phyloP scores from a whole-genome alignment of 1,284 basidiomycete species.

The Cutaneotrichosporon sp. region DNA sequence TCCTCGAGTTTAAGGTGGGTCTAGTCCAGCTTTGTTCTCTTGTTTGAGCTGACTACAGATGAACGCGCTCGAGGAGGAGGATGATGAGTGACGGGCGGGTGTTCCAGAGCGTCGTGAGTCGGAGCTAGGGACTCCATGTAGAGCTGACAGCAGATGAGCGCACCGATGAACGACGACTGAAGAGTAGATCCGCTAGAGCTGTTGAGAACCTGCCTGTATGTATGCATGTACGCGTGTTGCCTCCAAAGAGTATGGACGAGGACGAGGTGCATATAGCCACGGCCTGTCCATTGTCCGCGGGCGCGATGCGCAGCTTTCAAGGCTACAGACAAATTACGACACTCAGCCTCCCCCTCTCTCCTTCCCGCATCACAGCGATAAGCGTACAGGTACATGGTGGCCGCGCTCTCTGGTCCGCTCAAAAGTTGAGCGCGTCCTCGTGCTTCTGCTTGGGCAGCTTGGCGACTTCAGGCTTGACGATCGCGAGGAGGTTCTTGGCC shows the following conservation, averaged over 20 bases:
- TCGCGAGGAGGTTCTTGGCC: constrained; percentile 41
- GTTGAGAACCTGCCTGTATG: neutral
- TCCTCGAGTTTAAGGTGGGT: constrained; percentile 80
- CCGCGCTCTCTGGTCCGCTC: neutral
- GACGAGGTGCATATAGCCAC: neutral
- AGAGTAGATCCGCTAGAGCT: too few relatives aligned
- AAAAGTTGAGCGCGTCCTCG: constrained; percentile 44
- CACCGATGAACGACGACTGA: too few relatives aligned
- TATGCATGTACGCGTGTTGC: neutral
- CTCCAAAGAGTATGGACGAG: neutral
- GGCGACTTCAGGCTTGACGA: constrained; percentile 35
- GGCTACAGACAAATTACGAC: neutral
- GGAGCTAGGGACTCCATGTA: neutral
- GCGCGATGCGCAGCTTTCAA: neutral
- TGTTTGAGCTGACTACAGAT: constrained; percentile 34
- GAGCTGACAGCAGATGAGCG: too few relatives aligned
- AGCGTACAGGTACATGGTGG: too few relatives aligned
- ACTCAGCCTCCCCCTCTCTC: neutral
- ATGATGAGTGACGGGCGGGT: neutral
- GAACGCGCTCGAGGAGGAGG: constrained; percentile 43
- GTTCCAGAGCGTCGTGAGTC: too few relatives aligned
- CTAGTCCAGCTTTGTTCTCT: too few relatives aligned
- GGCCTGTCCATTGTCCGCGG: neutral
- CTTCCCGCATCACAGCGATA: too few relatives aligned
- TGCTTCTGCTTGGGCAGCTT: constrained; percentile 39